Evolutionary conservation across 2,329 filamentous ascomycete genomes (phyloP).

Genomic region (Cylindrodendrum hubeiense): DNA sequence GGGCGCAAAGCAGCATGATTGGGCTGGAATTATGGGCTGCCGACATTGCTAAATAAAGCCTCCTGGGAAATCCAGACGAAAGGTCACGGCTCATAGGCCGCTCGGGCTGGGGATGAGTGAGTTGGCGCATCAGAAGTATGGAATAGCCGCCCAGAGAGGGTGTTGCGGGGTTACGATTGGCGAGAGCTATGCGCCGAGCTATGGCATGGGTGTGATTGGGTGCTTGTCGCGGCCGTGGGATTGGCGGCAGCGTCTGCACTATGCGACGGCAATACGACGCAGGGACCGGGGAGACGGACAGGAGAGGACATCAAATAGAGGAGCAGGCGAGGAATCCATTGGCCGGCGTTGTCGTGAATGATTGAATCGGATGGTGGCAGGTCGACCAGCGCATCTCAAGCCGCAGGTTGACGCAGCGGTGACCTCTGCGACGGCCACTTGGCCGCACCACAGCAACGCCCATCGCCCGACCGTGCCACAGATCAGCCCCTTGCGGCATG

Average conservation of each 20-base stretch:
- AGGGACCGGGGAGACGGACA: constrained; percentile 35
- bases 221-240: constrained; percentile 40
- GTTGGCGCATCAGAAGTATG: constrained; percentile 46
- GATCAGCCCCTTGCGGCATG: neutral
- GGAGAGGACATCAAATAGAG: constrained; percentile 26
- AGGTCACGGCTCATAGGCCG: constrained; percentile 40
- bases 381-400: constrained; percentile 9
- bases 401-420: constrained; percentile 22
- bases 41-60: constrained; percentile 46
- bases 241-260: constrained; percentile 42
- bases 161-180: constrained; percentile 45
- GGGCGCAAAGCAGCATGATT: constrained; percentile 40
- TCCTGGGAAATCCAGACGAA: constrained; percentile 27
- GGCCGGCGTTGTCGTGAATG: constrained; percentile 25
- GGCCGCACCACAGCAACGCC: neutral
- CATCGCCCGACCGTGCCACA: constrained; percentile 12
- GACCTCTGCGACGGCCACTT: constrained; percentile 14
- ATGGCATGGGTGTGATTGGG: constrained; percentile 42
- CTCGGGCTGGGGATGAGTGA: constrained; percentile 36
- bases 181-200: constrained; percentile 44
- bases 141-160: constrained; percentile 54
- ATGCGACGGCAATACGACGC: constrained; percentile 27
- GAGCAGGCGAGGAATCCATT: constrained; percentile 29
- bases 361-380: constrained; percentile 16
- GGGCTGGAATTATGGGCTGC: constrained; percentile 31